Percentiles rank a stretch among this genome's conserved stretches.
Conservation (phyloP, 805 yeast species). For the Yarrowia divulgata region DNA sequence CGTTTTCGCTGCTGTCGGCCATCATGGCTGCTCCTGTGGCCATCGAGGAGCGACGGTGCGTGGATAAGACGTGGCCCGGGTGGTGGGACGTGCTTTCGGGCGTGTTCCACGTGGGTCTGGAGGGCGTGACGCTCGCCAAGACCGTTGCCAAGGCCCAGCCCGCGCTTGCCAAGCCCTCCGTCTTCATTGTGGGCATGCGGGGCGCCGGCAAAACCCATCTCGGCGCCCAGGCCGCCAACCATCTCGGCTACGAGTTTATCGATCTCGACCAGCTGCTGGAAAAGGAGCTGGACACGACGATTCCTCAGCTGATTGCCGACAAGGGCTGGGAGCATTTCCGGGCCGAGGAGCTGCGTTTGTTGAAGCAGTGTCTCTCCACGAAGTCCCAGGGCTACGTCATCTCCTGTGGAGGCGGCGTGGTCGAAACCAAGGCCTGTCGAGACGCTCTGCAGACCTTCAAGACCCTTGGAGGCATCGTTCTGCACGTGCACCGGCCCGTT, state of each 20-base stretch:
- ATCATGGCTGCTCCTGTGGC: conserved; percentile 66
- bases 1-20: conserved; percentile 87
- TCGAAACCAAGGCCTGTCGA: conserved; percentile 77
- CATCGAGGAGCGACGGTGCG: conserved; percentile 86
- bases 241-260: conserved; percentile 63
- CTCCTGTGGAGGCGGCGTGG: conserved; percentile 97
- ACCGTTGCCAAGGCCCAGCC: conserved; percentile 45
- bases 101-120: conserved; percentile 66
- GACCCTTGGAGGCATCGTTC: conserved; percentile 73
- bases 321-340: conserved; percentile 93
- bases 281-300: conserved; percentile 53
- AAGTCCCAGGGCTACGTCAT: conserved; percentile 66
- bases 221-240: conserved; percentile 76
- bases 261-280: conserved; percentile 84
- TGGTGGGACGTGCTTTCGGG: conserved; percentile 97
- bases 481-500: conserved; percentile 89
- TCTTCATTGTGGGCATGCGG: conserved; percentile 93
- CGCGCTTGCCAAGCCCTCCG: conserved; percentile 56
- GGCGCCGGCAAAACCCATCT: conserved; percentile 95
- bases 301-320: conserved; percentile 59
- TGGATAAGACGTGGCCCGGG: conserved; percentile 99
- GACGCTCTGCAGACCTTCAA: conserved; percentile 62
- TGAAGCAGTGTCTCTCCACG: conserved; percentile 57
- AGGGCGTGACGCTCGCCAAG: conserved; percentile 57
- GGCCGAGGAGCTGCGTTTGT: conserved; percentile 63